A percentile compares a stretch with the other conserved stretches of the same genome.
Evolutionary conservation across 257 asterid species (phyloP).

Genomic region (Solanum rostratum): DNA sequence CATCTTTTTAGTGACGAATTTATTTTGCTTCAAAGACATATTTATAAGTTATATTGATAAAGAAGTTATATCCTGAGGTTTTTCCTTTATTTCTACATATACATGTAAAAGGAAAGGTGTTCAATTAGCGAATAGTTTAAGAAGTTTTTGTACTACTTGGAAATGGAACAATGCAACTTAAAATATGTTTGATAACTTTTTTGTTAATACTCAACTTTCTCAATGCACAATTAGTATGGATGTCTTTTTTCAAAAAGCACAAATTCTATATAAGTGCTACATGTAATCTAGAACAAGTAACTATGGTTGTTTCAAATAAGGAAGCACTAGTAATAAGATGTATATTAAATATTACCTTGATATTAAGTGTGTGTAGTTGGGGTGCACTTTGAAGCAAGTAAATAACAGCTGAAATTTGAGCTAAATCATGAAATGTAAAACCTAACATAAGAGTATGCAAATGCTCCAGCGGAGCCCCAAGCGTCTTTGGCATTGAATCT

Average conservation of each 20-base stretch:
- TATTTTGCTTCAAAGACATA: background rate
- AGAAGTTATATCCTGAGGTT: background rate
- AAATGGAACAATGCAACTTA: too few relatives aligned
- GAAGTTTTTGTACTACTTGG: background rate
- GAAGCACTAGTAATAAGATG: background rate
- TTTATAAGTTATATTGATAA: too few relatives aligned
- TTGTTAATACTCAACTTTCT: background rate
- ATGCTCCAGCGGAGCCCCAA: background rate
- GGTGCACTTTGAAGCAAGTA: background rate
- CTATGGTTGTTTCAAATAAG: background rate
- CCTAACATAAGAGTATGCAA: background rate
- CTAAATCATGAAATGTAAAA: too few relatives aligned
- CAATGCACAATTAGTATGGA: background rate
- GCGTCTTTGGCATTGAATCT: background rate
- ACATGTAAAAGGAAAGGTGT: background rate
- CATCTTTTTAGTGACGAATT: too few relatives aligned
- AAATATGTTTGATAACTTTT: background rate
- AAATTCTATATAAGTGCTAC: background rate
- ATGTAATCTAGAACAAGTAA: background rate
- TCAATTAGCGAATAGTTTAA: background rate
- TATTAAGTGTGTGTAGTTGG: background rate
- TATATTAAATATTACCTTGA: background rate
- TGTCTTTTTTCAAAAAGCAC: background rate
- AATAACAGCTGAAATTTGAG: background rate
- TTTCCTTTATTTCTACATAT: background rate